Base-by-base conservation (phyloP, 1,139 yeast genomes). In the Hyphopichia khmerensis region DNA sequence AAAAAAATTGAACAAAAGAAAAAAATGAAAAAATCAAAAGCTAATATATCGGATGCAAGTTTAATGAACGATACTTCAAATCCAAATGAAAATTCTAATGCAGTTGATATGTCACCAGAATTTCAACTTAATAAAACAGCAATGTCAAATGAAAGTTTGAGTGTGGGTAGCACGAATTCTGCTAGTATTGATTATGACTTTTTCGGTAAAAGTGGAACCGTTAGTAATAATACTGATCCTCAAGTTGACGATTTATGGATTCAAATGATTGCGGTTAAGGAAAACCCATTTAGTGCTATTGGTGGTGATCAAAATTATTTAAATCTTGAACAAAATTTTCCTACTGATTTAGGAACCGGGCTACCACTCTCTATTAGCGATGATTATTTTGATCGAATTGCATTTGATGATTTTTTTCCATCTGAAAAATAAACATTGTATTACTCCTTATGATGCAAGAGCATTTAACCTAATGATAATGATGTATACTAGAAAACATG, bases 201-300 rank as follows among this genome's bases (percentile, higher is more conserved):
- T 11, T 26, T 26, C n/a, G 29, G 29, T 26, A 26, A 11, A 26
- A 26, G 29, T 26, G 29, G 13, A 9, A 4, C 29, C 4, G 4
- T 26, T 9, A 26, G 13, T 26, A 7, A 26, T 11, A 26, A 26
- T 11, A 26, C 5, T 26, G 24, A 33, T 27, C 33, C 19, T 6
- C 32, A 33, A 31, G 18, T 33, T 23, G 40, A 38, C 18, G 36
- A 38, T 27, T 38, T 38, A 29, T 38, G 40, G 40, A 24, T 38
- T 9, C 40, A 38, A 38, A 31, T 37, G 35, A 30, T 37, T 13
- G 14, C 35, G n/a, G 34, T 21, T 11, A 37, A 37, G 19, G 35
- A 37, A 8, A 17, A 23, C 13, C 18, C 39, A 16, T 17, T 32
- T 11, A 26, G 13, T 26, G n/a, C n/a, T 7, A 9, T 11, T 16